These are phyloP conservation scores for Boletus sp. DNA, from an alignment of 768 basidiomycete genomes.

Conservation along the genomic window DNA sequence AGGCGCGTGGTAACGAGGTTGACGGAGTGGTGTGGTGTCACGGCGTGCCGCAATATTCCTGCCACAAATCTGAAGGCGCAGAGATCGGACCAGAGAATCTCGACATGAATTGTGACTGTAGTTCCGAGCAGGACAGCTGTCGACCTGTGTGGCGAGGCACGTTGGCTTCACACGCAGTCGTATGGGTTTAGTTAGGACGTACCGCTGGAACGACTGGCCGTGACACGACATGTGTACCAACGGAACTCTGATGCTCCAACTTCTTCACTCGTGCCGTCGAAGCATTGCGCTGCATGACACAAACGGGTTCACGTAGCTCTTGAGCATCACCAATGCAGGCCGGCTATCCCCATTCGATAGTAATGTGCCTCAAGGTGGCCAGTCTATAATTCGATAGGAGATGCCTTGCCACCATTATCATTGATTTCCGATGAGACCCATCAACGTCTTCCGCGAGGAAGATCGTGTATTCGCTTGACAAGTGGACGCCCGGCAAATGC, in stretches of 20 bases:
- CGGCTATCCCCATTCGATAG: background rate
- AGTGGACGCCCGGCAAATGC: conserved; percentile 10
- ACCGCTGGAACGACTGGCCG: background rate
- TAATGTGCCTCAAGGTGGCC: background rate
- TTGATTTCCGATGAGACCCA: background rate
- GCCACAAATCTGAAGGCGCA: conserved; percentile 9
- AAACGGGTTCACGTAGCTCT: background rate
- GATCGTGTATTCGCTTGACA: background rate
- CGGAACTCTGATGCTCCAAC: background rate
- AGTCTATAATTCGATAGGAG: background rate
- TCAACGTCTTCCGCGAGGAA: background rate
- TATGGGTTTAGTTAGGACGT: background rate
- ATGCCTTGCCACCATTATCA: background rate
- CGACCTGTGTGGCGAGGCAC: conserved; percentile 21
- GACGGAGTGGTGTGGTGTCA: background rate
- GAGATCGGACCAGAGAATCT: conserved; percentile 8
- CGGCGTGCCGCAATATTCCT: conserved; percentile 8
- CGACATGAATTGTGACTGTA: background rate
- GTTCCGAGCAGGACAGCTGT: conserved; percentile 2
- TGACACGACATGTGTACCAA: background rate
- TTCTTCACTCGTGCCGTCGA: background rate
- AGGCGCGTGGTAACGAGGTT: background rate
- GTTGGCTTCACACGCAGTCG: conserved; percentile 2
- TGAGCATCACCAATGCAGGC: background rate
- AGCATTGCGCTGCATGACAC: background rate